phyloP scores from a whole-genome alignment of 441 rosid genomes.

The Melastoma candidum region DNA sequence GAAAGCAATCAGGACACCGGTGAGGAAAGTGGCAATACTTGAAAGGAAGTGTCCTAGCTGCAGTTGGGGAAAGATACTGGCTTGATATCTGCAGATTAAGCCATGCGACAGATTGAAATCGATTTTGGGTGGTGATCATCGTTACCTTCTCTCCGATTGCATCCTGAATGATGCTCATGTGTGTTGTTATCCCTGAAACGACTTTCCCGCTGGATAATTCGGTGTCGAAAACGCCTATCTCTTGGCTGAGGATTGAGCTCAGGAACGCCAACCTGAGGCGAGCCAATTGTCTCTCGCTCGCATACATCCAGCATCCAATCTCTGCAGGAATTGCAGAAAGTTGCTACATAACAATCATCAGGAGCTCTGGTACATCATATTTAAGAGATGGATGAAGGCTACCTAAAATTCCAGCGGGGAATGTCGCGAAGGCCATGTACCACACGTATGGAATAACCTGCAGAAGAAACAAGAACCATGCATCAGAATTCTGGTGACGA shows the following conservation, averaged over 20 bases:
- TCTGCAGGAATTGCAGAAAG: slow-evolving; percentile 22
- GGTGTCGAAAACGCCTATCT: slow-evolving; percentile 55
- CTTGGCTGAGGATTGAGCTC: slow-evolving; percentile 42
- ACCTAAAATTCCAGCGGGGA: slow-evolving; percentile 69
- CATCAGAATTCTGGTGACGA: neutral
- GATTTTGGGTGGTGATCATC: no score
- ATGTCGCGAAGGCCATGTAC: slow-evolving; percentile 66
- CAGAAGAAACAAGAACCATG: neutral
- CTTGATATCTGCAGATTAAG: neutral
- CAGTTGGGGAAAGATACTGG: slow-evolving; percentile 3
- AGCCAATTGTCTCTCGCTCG: slow-evolving; percentile 51
- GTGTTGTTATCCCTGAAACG: slow-evolving; percentile 38
- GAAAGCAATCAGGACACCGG: slow-evolving; percentile 42
- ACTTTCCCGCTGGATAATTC: slow-evolving; percentile 43
- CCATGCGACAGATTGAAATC: neutral
- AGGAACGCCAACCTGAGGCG: slow-evolving; percentile 33
- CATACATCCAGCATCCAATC: slow-evolving; percentile 60
- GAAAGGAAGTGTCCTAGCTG: slow-evolving; percentile 55
- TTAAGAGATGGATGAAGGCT: neutral
- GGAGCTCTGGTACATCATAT: neutral
- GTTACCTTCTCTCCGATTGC: slow-evolving; percentile 58
- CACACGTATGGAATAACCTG: slow-evolving; percentile 59
- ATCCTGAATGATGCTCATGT: slow-evolving; percentile 54
- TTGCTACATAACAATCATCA: neutral
- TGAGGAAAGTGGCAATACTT: slow-evolving; percentile 42